Conservation (phyloP, 805 yeast species). For the Saccharomyces eubayanus region DNA sequence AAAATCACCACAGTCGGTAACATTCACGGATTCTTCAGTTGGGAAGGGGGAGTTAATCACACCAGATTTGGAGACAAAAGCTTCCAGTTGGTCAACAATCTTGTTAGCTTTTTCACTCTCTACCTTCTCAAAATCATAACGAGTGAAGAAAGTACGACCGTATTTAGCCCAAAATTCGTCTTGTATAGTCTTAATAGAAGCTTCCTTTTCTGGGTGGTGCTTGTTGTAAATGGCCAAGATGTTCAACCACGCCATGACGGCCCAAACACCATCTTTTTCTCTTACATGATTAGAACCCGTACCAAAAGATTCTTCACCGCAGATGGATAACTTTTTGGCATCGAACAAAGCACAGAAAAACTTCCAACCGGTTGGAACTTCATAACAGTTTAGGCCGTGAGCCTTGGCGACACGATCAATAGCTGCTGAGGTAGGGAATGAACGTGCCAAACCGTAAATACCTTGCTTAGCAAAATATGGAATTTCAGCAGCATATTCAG, state of each 20-base stretch:
- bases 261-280: slow-evolving; percentile 98
- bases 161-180: slow-evolving; percentile 80
- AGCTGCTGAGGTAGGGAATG: slow-evolving; percentile 96
- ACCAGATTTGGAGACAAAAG: slow-evolving; percentile 30
- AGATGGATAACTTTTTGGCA: slow-evolving; percentile 84
- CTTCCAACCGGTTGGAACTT: slow-evolving; percentile 99
- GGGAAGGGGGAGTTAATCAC: slow-evolving; percentile 46
- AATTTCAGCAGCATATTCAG: slow-evolving; percentile 80
- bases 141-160: slow-evolving; percentile 95
- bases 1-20: slow-evolving; percentile 79
- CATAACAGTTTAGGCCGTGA: slow-evolving; percentile 70
- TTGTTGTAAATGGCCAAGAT: slow-evolving; percentile 78
- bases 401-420: slow-evolving; percentile 82
- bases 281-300: slow-evolving; percentile 97
- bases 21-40: slow-evolving; percentile 40
- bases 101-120: slow-evolving; percentile 63
- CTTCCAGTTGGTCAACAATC: slow-evolving; percentile 48
- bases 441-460: slow-evolving; percentile 86
- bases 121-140: slow-evolving; percentile 90
- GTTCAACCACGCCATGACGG: slow-evolving; percentile 93
- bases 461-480: slow-evolving; percentile 87
- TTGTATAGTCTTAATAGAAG: slow-evolving; percentile 76
- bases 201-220: slow-evolving; percentile 46
- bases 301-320: slow-evolving; percentile 98
- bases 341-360: slow-evolving; percentile 95